A percentile compares a stretch with the other conserved stretches of the same genome.
Conservation (phyloP, 2,329 filamentous ascomycete genomes). For the Dactylellina leptospora region DNA sequence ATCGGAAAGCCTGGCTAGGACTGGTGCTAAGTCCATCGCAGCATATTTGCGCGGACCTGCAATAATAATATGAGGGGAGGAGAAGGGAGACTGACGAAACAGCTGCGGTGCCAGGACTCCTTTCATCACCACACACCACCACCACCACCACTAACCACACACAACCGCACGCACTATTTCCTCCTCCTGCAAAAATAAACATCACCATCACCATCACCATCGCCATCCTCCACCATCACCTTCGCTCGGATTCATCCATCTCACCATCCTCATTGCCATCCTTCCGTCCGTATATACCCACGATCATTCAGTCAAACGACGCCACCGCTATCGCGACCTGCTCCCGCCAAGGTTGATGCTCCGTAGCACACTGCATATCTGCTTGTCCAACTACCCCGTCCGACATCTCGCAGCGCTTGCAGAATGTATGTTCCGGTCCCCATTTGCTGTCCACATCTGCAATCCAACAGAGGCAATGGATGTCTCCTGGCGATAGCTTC, state of each 20-base stretch:
- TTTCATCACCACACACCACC: slow-evolving; percentile 21
- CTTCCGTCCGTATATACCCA: not conserved
- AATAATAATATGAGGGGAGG: not conserved
- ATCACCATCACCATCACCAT: no score
- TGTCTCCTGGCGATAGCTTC: not conserved
- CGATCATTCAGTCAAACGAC: not conserved
- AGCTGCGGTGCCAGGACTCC: slow-evolving; percentile 21
- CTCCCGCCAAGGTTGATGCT: no score
- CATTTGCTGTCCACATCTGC: not conserved
- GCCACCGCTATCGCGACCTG: not conserved
- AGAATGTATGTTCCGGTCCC: not conserved
- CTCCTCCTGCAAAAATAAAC: no score
- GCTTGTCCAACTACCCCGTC: slow-evolving; percentile 7
- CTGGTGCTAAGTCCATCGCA: not conserved
- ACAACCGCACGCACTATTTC: no score
- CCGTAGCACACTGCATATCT: no score
- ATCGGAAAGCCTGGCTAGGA: not conserved
- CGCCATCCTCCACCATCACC: not conserved
- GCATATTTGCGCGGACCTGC: not conserved
- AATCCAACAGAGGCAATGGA: slow-evolving; percentile 1
- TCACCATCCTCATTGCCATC: not conserved
- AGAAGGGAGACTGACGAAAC: slow-evolving; percentile 27
- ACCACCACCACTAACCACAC: no score
- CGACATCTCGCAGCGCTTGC: not conserved
- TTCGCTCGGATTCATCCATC: not conserved